Base-by-base conservation (phyloP, 441 rosid species). In the Euphorbia schlechtendalii region DNA sequence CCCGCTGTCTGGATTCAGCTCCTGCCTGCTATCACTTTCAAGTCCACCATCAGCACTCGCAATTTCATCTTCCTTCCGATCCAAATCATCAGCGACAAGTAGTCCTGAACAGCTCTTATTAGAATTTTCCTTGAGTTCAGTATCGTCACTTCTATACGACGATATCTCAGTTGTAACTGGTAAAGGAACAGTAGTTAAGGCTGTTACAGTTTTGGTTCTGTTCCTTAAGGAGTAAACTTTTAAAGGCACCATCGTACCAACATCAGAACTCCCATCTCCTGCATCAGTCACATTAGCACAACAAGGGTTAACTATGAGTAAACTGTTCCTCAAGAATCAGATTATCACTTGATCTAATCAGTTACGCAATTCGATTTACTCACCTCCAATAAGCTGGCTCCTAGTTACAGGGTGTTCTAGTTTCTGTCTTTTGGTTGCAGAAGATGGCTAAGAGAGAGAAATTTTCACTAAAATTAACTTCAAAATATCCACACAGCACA, bases 221-320 rank as follows among this genome's bases (percentile, higher is more conserved):
- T 75, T 49, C 63, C 65, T 64, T 12, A 48, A 69, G 56, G 63
- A 63, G 65, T 71, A 70, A 58, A 64, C 69, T 51, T 70, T 72
- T 14, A 41, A 53, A 72, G 67, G 53, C 21, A 64, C 59, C 27
- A 59, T 56, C 61, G 76, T 78, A 64, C 60, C 61, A 17, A 41
- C 53, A 69, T 74, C 74, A 74, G 71, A 73, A 67, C 73, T 72
- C 36, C 59, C 78, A 56, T 67, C 64, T 64, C 34, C 87, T 84
- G 73, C 74, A 66, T 30, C 69, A 43, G 63, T 52, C 27, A 11
- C 20, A 71, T 65, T 55, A 73, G 67, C 34, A 6, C 34, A 32
- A 32, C 54, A 32, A 17, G 64, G 59, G 56, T 66, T 54, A 62
- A 60, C 30, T 28, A 43, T 52, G 59, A 60, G 58, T 66, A 20